A percentile compares a stretch with the other conserved stretches of the same genome.
Conservation (phyloP, 768 basidiomycete genomes). For the Boletus huronensis region DNA sequence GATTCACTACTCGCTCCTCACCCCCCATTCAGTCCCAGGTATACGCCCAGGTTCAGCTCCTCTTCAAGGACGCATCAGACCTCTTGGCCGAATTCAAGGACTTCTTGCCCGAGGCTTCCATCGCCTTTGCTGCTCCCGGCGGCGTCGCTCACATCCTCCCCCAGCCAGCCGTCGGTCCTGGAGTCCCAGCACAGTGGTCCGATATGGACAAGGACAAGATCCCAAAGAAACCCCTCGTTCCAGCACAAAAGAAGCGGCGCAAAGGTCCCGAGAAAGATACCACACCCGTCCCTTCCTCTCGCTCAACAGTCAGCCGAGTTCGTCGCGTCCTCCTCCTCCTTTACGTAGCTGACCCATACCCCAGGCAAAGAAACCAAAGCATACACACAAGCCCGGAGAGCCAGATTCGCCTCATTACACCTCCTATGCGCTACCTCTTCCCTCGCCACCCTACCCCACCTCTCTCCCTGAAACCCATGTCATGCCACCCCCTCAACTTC, state of each 20-base stretch:
- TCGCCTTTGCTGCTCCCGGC: conserved; percentile 38
- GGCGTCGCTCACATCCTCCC: conserved; percentile 49
- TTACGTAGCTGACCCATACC: conserved; percentile 1
- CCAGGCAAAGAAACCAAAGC: conserved; percentile 63
- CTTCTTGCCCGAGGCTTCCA: conserved; percentile 68
- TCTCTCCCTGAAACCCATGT: conserved; percentile 22
- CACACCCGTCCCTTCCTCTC: conserved; percentile 54
- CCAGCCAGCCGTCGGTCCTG: conserved; percentile 39
- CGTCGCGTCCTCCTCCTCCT: conserved; percentile 18
- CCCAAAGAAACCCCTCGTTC: conserved; percentile 42
- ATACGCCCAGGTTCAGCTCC: conserved; percentile 71
- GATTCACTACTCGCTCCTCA: neutral
- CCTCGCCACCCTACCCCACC: conserved; percentile 31
- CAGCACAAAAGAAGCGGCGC: conserved; percentile 56
- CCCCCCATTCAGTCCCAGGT: conserved; percentile 56
- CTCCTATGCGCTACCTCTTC: conserved; percentile 43
- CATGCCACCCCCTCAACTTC: conserved; percentile 29
- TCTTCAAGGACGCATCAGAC: conserved; percentile 81
- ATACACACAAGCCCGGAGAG: conserved; percentile 58
- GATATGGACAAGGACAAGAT: conserved; percentile 38
- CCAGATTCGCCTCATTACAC: conserved; percentile 44
- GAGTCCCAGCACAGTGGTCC: conserved; percentile 38
- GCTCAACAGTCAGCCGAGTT: conserved; percentile 47
- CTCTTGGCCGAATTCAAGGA: conserved; percentile 78
- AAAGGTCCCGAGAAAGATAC: conserved; percentile 65